Conservation (phyloP, 108 stramenopile species). For the Nannochloropsis gaditana region DNA sequence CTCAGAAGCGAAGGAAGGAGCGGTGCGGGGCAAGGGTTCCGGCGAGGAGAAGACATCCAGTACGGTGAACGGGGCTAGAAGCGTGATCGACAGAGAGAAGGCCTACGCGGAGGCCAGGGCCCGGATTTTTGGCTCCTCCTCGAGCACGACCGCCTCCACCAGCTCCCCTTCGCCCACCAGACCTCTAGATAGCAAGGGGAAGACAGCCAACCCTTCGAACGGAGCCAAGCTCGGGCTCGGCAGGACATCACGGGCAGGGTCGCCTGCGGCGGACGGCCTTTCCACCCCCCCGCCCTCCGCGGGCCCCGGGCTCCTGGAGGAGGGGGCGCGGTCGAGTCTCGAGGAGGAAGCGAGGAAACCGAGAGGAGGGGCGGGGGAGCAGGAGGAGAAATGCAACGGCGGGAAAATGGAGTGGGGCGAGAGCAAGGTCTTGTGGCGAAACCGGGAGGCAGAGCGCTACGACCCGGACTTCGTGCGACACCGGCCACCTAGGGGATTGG, state of each 20-base stretch:
- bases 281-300: no score
- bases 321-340: slow-evolving; percentile 11
- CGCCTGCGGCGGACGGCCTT: no score
- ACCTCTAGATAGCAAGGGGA: no score
- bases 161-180: slow-evolving; percentile 23
- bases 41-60: not conserved
- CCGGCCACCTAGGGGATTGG: not conserved
- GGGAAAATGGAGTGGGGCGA: not conserved
- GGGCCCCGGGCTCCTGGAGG: slow-evolving; percentile 12
- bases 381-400: slow-evolving; percentile 3
- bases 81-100: slow-evolving; percentile 71
- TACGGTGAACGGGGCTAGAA: slow-evolving; percentile 39
- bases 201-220: no score
- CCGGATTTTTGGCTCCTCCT: slow-evolving; percentile 65
- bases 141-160: slow-evolving; percentile 13
- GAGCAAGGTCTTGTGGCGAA: slow-evolving; percentile 37
- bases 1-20: not conserved
- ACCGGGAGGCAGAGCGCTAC: slow-evolving; percentile 40
- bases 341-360: slow-evolving; percentile 21
- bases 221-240: no score
- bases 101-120: slow-evolving; percentile 83
- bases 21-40: not conserved
- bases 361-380: not conserved
- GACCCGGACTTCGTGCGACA: slow-evolving; percentile 41
- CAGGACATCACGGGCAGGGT: no score